Conservation (phyloP, 2,329 filamentous ascomycete species). For the Gliomastix tumulicola region DNA sequence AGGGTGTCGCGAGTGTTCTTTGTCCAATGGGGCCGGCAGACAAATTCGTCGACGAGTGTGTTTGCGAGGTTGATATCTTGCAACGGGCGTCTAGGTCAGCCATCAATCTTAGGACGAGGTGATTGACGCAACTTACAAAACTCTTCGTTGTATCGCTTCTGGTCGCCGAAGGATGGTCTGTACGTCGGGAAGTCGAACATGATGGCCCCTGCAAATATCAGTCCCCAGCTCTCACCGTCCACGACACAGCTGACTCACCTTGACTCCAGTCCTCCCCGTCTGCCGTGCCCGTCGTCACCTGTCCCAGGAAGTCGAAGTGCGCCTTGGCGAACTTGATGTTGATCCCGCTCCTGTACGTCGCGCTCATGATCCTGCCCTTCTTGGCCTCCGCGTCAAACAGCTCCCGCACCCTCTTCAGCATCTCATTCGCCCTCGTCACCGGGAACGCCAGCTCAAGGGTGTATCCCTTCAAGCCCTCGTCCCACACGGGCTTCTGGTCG, state of each 20-base stretch:
- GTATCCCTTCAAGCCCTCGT: constrained; percentile 37
- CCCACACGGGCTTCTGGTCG: constrained; percentile 40
- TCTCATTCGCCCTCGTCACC: constrained; percentile 38
- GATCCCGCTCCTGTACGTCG: constrained; percentile 43
- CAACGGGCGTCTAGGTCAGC: constrained; percentile 1
- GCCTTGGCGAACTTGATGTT: constrained; percentile 45
- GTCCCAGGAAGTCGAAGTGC: constrained; percentile 40
- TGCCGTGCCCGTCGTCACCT: constrained; percentile 37
- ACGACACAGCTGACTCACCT: too few species aligned
- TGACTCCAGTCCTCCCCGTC: constrained; percentile 38
- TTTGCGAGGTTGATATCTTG: constrained; percentile 36
- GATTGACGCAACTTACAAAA: constrained; percentile 30
- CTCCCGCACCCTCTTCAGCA: constrained; percentile 38
- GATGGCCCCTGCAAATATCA: too few species aligned
- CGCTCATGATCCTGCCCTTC: constrained; percentile 37
- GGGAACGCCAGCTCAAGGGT: constrained; percentile 46
- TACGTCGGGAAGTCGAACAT: constrained; percentile 48
- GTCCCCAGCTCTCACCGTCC: too few species aligned
- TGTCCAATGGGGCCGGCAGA: constrained; percentile 45
- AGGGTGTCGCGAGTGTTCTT: constrained; percentile 44
- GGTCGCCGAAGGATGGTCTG: constrained; percentile 34
- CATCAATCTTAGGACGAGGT: background rate
- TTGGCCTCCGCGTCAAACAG: constrained; percentile 38
- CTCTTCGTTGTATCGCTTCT: constrained; percentile 38
- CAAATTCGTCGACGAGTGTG: constrained; percentile 39